Evolutionary conservation across 1,284 basidiomycete species (phyloP).

Genomic region (Trichosporon faecale): DNA sequence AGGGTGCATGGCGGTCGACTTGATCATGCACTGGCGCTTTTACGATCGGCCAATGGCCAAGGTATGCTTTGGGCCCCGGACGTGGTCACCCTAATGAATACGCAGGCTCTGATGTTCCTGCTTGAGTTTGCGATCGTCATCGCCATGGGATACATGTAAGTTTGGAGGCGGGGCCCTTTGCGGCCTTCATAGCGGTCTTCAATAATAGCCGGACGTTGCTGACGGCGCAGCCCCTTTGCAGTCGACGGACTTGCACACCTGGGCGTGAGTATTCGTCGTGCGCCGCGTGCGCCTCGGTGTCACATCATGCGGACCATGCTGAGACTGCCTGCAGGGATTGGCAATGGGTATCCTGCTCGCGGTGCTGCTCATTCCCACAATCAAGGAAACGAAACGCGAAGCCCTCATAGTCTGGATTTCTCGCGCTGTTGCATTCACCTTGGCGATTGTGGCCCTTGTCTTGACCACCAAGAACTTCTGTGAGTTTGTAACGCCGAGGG

Average conservation of each 20-base stretch:
- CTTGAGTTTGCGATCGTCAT: constrained; percentile 81
- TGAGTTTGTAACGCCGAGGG: constrained; percentile 24
- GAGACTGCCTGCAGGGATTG: constrained; percentile 31
- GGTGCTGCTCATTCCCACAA: constrained; percentile 82
- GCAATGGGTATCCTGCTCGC: constrained; percentile 73
- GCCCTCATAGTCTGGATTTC: constrained; percentile 69
- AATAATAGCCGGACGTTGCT: neutral
- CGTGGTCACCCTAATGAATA: neutral
- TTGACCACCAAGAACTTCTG: constrained; percentile 82
- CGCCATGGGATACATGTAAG: constrained; percentile 72
- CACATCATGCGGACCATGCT: neutral
- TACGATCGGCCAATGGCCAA: constrained; percentile 73
- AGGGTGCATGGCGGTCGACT: constrained; percentile 78
- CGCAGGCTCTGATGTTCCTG: constrained; percentile 63
- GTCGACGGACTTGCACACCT: constrained; percentile 54
- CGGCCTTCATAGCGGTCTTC: neutral
- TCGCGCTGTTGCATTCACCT: constrained; percentile 67
- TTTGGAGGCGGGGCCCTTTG: neutral
- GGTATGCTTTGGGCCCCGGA: constrained; percentile 52
- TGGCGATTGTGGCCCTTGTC: constrained; percentile 76
- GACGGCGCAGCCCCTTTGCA: constrained; percentile 36
- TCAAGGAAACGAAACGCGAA: constrained; percentile 71
- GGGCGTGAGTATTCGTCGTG: constrained; percentile 42
- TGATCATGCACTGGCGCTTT: constrained; percentile 89
- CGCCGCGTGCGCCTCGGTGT: too few relatives aligned